These are phyloP conservation scores for Pterulicium gracile DNA, from an alignment of 1,284 basidiomycete species.

Conservation along the genomic window DNA sequence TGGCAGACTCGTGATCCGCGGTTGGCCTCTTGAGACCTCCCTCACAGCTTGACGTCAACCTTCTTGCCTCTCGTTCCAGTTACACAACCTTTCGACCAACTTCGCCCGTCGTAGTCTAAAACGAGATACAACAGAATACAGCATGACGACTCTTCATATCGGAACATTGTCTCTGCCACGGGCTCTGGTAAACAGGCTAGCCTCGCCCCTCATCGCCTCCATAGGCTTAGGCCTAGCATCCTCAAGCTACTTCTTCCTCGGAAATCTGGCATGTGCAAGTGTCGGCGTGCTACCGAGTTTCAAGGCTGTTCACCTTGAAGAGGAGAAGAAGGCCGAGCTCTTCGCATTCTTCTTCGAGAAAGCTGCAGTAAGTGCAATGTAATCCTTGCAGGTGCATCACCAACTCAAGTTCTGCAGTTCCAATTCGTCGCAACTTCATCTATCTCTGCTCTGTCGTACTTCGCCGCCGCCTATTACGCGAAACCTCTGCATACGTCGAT, in stretches of 20 bases:
- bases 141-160: slow-evolving; percentile 12
- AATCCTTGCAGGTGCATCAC: background rate
- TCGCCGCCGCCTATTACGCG: background rate
- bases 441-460: background rate
- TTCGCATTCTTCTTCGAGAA: background rate
- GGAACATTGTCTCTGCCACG: no score
- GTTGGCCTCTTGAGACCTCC: no score
- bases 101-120: no score
- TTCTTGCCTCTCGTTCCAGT: no score
- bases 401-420: background rate
- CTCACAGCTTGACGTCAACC: no score
- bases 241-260: slow-evolving; percentile 1
- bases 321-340: background rate
- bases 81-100: no score
- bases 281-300: background rate
- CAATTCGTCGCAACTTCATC: background rate
- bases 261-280: background rate
- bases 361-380: background rate
- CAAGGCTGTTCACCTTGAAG: background rate
- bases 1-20: no score
- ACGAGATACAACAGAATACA: no score
- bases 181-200: background rate
- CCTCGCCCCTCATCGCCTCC: background rate
- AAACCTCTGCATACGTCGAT: background rate
- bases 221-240: background rate